Percentiles rank a stretch among this genome's conserved stretches.
phyloP scores from a whole-genome alignment of 371 early-diverging fungal genomes.

The Mucor saturninus region DNA sequence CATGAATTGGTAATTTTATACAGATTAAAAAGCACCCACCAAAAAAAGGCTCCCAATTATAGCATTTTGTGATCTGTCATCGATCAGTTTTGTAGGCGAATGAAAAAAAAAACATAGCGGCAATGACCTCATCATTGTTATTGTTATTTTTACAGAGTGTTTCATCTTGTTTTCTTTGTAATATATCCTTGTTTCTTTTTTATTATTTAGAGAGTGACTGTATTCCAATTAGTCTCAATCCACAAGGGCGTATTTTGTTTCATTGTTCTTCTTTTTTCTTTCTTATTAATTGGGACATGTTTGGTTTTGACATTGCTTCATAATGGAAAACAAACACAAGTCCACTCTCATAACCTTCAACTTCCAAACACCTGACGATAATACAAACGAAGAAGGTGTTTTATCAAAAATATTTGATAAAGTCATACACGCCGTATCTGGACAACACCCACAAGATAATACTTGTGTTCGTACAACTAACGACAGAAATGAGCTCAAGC shows the following conservation, averaged over 20 bases:
- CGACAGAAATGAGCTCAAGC: not conserved
- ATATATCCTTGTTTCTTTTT: not conserved
- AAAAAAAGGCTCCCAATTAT: not conserved
- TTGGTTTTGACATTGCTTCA: not conserved
- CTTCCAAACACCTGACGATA: slow-evolving; percentile 43
- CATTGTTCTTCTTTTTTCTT: not conserved
- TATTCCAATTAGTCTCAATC: not conserved
- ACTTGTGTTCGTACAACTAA: slow-evolving; percentile 3
- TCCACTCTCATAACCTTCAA: slow-evolving; percentile 52
- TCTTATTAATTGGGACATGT: not conserved
- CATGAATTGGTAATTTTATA: too few relatives aligned
- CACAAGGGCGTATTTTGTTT: not conserved
- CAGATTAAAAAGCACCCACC: too few relatives aligned
- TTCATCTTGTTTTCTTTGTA: not conserved
- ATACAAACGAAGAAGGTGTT: slow-evolving; percentile 51
- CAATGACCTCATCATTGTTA: slow-evolving; percentile 7
- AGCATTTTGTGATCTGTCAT: slow-evolving; percentile 4
- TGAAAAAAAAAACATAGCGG: not conserved
- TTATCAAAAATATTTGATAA: slow-evolving; percentile 63
- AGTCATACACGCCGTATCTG: slow-evolving; percentile 56
- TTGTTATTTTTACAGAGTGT: slow-evolving; percentile 1
- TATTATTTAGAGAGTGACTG: not conserved
- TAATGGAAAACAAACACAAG: slow-evolving; percentile 27
- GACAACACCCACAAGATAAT: slow-evolving; percentile 17
- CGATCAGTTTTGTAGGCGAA: not conserved